Percentiles rank a stretch among this genome's conserved stretches.
Evolutionary conservation across 1,284 basidiomycete genomes (phyloP).

Genomic region (Salmacisia buchloeana): DNA sequence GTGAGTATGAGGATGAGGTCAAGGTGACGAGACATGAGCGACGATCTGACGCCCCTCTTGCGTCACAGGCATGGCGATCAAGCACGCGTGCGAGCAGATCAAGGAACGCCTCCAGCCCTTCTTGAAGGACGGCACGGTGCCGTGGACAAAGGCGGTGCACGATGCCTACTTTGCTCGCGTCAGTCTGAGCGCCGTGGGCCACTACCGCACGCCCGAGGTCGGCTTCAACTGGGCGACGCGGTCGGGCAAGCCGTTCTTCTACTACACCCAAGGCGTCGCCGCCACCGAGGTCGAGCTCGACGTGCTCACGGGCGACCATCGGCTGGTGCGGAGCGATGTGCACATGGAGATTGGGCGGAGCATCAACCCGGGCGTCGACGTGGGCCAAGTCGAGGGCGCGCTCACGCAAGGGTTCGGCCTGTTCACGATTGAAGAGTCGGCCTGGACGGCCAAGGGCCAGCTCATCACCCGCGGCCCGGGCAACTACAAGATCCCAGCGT

Average conservation of each 20-base stretch:
- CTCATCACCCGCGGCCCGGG: conserved; percentile 49
- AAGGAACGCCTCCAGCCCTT: conserved; percentile 41
- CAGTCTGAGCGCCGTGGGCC: conserved; percentile 48
- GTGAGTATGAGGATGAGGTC: conserved; percentile 9
- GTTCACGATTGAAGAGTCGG: conserved; percentile 49
- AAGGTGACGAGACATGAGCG: neutral
- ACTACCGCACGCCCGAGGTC: conserved; percentile 49
- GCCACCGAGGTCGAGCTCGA: conserved; percentile 51
- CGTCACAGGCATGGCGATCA: conserved; percentile 25
- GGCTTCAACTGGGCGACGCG: conserved; percentile 46
- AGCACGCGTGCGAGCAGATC: conserved; percentile 51
- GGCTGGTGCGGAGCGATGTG: conserved; percentile 39
- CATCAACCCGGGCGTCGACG: conserved; percentile 51
- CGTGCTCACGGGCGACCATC: conserved; percentile 48
- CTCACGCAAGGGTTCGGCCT: conserved; percentile 42
- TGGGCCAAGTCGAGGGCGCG: conserved; percentile 51
- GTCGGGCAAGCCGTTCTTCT: conserved; percentile 42
- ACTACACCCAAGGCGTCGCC: conserved; percentile 46
- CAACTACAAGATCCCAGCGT: conserved; percentile 50
- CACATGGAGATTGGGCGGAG: conserved; percentile 50
- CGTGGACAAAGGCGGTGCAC: conserved; percentile 40
- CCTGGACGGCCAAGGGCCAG: conserved; percentile 47
- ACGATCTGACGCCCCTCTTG: neutral
- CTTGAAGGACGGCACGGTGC: conserved; percentile 21
- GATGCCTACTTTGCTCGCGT: conserved; percentile 49